These are phyloP conservation scores for Gnetum montanum DNA, from an alignment of 75 land plant species.

Conservation along the genomic window DNA sequence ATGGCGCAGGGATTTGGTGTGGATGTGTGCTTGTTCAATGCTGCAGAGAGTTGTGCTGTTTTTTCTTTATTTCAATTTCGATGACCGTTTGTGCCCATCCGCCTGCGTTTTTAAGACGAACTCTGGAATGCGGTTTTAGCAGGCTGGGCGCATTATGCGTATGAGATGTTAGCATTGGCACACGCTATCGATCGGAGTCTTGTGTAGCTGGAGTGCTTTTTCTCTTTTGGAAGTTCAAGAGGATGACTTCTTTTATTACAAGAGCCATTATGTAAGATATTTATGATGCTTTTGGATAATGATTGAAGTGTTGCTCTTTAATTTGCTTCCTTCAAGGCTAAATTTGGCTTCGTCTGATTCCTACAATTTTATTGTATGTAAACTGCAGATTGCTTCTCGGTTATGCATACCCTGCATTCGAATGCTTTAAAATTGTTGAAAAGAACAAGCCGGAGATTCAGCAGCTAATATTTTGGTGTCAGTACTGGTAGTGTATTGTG, in stretches of 20 bases:
- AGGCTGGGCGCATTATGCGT: too few relatives aligned
- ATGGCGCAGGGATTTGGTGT: too few relatives aligned
- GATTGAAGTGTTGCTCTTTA: neutral
- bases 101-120: too few relatives aligned
- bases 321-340: neutral
- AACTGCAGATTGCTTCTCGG: constrained; percentile 65
- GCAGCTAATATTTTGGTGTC: constrained; percentile 79
- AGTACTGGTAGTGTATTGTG: constrained; percentile 84
- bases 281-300: neutral
- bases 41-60: too few relatives aligned
- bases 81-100: too few relatives aligned
- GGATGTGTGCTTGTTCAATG: too few relatives aligned
- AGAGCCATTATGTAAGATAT: constrained; percentile 6
- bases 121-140: too few relatives aligned
- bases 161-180: too few relatives aligned
- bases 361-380: neutral
- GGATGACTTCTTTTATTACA: constrained; percentile 9
- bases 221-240: neutral
- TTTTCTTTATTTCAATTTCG: too few relatives aligned
- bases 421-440: constrained; percentile 83
- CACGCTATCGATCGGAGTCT: too few relatives aligned
- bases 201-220: too few relatives aligned
- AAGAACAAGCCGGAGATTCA: constrained; percentile 69
- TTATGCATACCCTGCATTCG: constrained; percentile 88
- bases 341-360: neutral